A percentile compares a stretch with the other conserved stretches of the same genome.
These are phyloP conservation scores for Metroxylon sagu DNA, from an alignment of 176 grass and related monocot species.

Conservation along the genomic window DNA sequence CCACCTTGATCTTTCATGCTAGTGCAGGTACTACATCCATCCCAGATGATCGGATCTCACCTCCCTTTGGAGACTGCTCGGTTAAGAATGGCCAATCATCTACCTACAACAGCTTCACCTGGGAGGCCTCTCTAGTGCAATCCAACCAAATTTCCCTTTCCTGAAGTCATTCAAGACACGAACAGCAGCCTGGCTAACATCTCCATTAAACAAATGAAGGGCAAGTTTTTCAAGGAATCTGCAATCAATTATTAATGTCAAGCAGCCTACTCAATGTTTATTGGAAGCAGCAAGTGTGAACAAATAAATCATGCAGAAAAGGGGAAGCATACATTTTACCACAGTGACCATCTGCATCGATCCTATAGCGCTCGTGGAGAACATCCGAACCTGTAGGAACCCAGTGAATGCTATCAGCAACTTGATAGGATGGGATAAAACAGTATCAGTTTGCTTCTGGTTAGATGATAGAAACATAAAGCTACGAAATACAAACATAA, in stretches of 20 bases:
- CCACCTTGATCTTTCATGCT: too few relatives aligned
- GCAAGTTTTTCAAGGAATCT: constrained; percentile 85
- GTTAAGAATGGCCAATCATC: too few relatives aligned
- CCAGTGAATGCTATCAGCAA: background rate
- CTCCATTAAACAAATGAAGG: constrained; percentile 71
- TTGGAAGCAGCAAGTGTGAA: too few relatives aligned
- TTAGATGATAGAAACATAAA: too few relatives aligned
- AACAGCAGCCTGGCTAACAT: constrained; percentile 67
- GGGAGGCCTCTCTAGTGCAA: constrained; percentile 79
- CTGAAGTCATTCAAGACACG: constrained; percentile 77
- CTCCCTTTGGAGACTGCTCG: too few relatives aligned
- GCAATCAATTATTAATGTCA: constrained; percentile 20
- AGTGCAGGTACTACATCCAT: too few relatives aligned
- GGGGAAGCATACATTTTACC: constrained; percentile 54
- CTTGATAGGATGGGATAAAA: too few relatives aligned
- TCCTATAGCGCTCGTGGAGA: constrained; percentile 61
- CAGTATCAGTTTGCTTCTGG: too few relatives aligned
- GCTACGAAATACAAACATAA: too few relatives aligned
- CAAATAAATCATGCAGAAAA: constrained; percentile 8
- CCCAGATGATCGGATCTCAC: too few relatives aligned
- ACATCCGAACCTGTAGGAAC: constrained; percentile 52
- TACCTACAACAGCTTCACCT: constrained; percentile 25
- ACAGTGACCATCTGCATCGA: constrained; percentile 60
- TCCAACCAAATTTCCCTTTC: constrained; percentile 89
- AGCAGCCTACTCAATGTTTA: constrained; percentile 14